Percentiles rank a stretch among this genome's conserved stretches.
phyloP scores from a whole-genome alignment of 192 early-diverging fungal genomes.

The Coemansia sp. region DNA sequence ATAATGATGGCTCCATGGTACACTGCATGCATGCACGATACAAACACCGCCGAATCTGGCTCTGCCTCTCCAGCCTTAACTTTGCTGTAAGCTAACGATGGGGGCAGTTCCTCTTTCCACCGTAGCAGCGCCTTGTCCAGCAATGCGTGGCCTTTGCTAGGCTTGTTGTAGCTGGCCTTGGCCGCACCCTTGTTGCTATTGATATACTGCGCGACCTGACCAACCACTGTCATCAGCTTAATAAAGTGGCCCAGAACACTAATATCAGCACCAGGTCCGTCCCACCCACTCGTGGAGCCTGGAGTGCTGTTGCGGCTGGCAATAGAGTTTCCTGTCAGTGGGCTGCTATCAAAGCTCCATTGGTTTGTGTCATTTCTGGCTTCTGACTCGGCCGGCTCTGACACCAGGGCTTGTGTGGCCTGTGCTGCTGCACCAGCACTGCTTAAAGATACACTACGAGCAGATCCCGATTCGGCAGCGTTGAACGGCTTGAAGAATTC shows the following conservation, averaged over 20 bases:
- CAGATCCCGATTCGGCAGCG: neutral
- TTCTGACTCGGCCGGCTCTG: slow-evolving; percentile 5
- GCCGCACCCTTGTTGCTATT: slow-evolving; percentile 21
- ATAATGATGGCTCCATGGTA: slow-evolving; percentile 50
- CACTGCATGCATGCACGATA: slow-evolving; percentile 48
- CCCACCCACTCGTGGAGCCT: slow-evolving; percentile 23
- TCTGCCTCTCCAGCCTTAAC: slow-evolving; percentile 11
- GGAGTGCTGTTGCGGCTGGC: slow-evolving; percentile 24
- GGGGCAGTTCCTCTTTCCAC: slow-evolving; percentile 53
- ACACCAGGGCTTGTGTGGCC: neutral
- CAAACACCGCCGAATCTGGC: slow-evolving; percentile 38
- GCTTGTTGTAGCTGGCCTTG: slow-evolving; percentile 10
- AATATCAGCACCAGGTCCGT: slow-evolving; percentile 20
- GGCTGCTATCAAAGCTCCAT: slow-evolving; percentile 11
- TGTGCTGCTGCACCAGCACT: slow-evolving; percentile 1
- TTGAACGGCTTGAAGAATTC: slow-evolving; percentile 46
- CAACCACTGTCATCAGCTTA: slow-evolving; percentile 51
- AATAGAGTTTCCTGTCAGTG: slow-evolving; percentile 8
- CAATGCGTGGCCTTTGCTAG: slow-evolving; percentile 13
- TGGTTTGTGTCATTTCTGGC: neutral
- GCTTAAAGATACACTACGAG: neutral
- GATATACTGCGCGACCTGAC: slow-evolving; percentile 50
- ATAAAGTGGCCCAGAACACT: slow-evolving; percentile 44
- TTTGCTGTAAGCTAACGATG: slow-evolving; percentile 30
- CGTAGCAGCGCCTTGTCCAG: slow-evolving; percentile 42